A percentile compares a stretch with the other conserved stretches of the same genome.
phyloP scores from a whole-genome alignment of 768 basidiomycete genomes.

The Dioszegia aurantiaca region DNA sequence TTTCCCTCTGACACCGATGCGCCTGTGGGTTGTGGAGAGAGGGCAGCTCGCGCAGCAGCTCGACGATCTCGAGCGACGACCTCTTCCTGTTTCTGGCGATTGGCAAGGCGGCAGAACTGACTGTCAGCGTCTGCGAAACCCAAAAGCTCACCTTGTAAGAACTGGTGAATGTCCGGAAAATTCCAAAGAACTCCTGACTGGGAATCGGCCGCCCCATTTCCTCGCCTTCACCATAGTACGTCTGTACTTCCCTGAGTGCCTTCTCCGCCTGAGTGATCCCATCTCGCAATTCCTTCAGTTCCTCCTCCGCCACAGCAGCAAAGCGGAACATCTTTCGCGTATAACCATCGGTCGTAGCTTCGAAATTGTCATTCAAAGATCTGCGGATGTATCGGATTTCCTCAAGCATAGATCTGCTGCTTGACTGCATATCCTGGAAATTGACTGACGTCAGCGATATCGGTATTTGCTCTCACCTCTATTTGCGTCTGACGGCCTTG shows the following conservation, averaged over 20 bases:
- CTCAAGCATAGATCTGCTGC: slow-evolving; percentile 69
- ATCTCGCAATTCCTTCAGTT: slow-evolving; percentile 79
- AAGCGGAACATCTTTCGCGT: slow-evolving; percentile 91
- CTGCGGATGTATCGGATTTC: slow-evolving; percentile 76
- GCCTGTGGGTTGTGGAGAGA: slow-evolving; percentile 49
- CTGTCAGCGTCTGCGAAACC: neutral
- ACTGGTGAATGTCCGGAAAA: slow-evolving; percentile 94
- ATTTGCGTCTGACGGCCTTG: slow-evolving; percentile 86
- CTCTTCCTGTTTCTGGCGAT: slow-evolving; percentile 71
- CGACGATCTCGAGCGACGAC: slow-evolving; percentile 66
- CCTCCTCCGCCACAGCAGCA: slow-evolving; percentile 67
- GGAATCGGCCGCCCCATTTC: slow-evolving; percentile 46
- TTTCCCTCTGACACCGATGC: slow-evolving; percentile 27
- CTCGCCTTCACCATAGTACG: slow-evolving; percentile 90
- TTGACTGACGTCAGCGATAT: slow-evolving; percentile 20
- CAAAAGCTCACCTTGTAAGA: slow-evolving; percentile 65
- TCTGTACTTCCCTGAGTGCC: slow-evolving; percentile 77
- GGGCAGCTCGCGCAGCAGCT: slow-evolving; percentile 55
- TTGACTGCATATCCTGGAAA: slow-evolving; percentile 34
- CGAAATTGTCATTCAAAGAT: slow-evolving; percentile 76
- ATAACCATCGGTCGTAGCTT: slow-evolving; percentile 74
- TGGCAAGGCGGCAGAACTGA: slow-evolving; percentile 84
- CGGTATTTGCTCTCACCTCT: slow-evolving; percentile 60
- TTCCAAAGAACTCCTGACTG: slow-evolving; percentile 86
- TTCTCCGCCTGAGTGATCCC: slow-evolving; percentile 81